Base-by-base conservation (phyloP, 2,329 filamentous ascomycete species). In the Colletotrichum karsti region DNA sequence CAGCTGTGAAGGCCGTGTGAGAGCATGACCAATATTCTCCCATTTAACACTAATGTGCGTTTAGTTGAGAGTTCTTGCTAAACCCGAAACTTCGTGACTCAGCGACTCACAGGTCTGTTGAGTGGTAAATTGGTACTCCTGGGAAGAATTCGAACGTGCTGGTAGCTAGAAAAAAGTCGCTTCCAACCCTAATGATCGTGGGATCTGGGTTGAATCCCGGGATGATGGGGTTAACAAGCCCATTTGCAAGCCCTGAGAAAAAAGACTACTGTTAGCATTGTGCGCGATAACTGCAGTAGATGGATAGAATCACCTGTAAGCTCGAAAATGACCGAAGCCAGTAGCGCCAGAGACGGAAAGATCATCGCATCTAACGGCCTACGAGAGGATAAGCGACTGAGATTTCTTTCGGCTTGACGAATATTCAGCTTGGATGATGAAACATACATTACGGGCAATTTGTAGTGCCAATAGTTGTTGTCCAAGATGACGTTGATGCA, bases 181-280 rank as follows among this genome's bases (percentile, higher is more conserved):
- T 48, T 2, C 35, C 66, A 4, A 70, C 66, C 28, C 69, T 61
- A 22, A 69, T 63, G 30, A 70, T 69, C 1, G 51, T 59, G 5
- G 69, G 69, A 33, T 70, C 69, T 5, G 69, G 69, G 33, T 70
- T 70, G 54, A 70, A 70, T 2, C 69, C 69, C 1, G 69, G 69
- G 10, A 70, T 67, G 15, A 70, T 70, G 4, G 69, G 69, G 13
- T 70, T 70, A 10, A 67, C 26, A 9, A 70, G 46, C 12, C 53
- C 53, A 22, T 9, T 42, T 9, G 24, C 59, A 7, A 57, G 39
- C 9, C 39, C 63, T 67, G 3, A 6, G 7, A 15, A 7, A 4
- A 57, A 2, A 20, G n/a, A n/a, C n/a, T n/a, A n/a, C n/a, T n/a
- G 24, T 44, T 18, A 57, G 26, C 37, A 39, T 33, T n/a, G n/a